Conservation (phyloP, 305 asterid genomes). For the Salvia sclarea region DNA sequence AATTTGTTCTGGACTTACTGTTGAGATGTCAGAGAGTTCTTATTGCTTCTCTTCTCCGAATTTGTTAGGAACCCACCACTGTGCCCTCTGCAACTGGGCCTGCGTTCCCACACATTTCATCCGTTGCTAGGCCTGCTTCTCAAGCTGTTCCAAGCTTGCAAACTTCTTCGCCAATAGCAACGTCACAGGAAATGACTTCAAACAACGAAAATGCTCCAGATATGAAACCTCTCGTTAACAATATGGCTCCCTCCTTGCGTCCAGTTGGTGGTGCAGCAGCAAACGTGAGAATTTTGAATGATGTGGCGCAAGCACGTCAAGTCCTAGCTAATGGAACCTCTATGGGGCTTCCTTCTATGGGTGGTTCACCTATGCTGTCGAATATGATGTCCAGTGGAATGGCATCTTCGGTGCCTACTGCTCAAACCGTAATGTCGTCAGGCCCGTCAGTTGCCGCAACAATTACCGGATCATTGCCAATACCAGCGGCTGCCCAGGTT, state of each 20-base stretch:
- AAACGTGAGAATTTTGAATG: slow-evolving; percentile 82
- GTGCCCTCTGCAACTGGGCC: slow-evolving; percentile 62
- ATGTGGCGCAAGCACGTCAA: slow-evolving; percentile 89
- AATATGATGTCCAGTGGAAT: slow-evolving; percentile 91
- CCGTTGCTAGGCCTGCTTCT: slow-evolving; percentile 70
- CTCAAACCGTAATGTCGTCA: slow-evolving; percentile 46
- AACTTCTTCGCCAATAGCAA: slow-evolving; percentile 80
- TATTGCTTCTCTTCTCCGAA: slow-evolving; percentile 10
- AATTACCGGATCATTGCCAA: slow-evolving; percentile 54
- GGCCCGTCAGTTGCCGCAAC: slow-evolving; percentile 66
- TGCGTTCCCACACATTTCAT: slow-evolving; percentile 60
- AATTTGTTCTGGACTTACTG: slow-evolving; percentile 14
- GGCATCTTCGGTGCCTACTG: slow-evolving; percentile 72
- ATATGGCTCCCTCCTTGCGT: slow-evolving; percentile 58
- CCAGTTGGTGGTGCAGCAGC: slow-evolving; percentile 82
- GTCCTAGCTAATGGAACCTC: slow-evolving; percentile 82
- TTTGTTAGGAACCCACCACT: slow-evolving; percentile 75
- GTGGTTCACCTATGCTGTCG: slow-evolving; percentile 85
- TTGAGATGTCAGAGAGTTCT: slow-evolving; percentile 17
- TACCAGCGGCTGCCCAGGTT: slow-evolving; percentile 53
- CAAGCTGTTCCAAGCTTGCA: slow-evolving; percentile 68
- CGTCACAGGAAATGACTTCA: slow-evolving; percentile 68
- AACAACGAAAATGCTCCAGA: slow-evolving; percentile 67
- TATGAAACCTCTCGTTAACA: slow-evolving; percentile 64
- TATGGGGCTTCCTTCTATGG: slow-evolving; percentile 71